A percentile compares a stretch with the other conserved stretches of the same genome.
phyloP scores from a whole-genome alignment of 352 stramenopile species.

The Phytophthora cryptogea region DNA sequence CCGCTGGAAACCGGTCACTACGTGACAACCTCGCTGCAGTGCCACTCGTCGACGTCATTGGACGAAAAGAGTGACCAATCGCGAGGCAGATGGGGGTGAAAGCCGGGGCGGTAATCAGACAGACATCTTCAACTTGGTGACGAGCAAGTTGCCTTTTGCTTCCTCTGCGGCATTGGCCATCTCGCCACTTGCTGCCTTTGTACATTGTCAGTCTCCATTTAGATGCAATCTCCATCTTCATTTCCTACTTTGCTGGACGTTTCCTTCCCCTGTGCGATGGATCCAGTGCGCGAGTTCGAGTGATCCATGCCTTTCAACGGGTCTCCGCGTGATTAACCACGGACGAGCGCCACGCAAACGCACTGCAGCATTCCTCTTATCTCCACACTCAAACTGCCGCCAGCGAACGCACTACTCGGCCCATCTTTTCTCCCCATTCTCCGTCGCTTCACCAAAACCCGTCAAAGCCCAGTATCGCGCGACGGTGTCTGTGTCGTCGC shows the following conservation, averaged over 20 bases:
- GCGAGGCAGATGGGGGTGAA: constrained; percentile 6
- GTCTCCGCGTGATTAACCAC: not conserved
- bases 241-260: constrained; percentile 1
- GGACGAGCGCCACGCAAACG: not conserved
- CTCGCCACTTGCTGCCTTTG: not conserved
- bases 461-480: constrained; percentile 17
- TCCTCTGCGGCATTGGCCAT: not conserved
- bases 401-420: not conserved
- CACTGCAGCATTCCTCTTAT: not conserved
- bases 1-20: constrained; percentile 9
- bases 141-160: constrained; percentile 14
- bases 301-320: not conserved
- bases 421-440: constrained; percentile 21
- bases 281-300: not conserved
- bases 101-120: constrained; percentile 26
- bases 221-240: not conserved
- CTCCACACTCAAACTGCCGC: not conserved
- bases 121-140: constrained; percentile 34
- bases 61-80: constrained; percentile 12
- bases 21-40: constrained; percentile 9
- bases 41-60: not conserved
- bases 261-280: not conserved
- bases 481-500: constrained; percentile 3
- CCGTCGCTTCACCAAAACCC: constrained; percentile 22
- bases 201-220: not conserved